Percentiles rank a stretch among this genome's conserved stretches.
Conservation (phyloP, 208 protist species). For the Acanthamoeba triangularis region DNA sequence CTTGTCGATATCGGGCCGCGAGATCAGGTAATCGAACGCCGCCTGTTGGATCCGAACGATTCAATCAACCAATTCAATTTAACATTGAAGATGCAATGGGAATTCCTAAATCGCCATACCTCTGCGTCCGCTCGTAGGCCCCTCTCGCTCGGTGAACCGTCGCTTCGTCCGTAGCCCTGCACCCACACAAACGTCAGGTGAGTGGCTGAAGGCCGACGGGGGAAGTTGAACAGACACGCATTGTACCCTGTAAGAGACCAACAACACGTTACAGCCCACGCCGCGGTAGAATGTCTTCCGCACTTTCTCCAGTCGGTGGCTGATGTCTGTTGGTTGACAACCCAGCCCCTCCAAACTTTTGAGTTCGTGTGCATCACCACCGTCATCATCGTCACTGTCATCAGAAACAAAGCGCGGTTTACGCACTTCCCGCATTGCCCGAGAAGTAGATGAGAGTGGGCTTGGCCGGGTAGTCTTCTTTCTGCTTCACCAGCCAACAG, state of each 20-base stretch:
- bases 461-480: background rate
- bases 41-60: no score
- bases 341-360: no score
- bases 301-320: constrained; percentile 43
- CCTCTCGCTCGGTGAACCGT: constrained; percentile 1
- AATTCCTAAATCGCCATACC: no score
- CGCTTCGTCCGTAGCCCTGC: constrained; percentile 51
- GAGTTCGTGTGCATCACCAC: background rate
- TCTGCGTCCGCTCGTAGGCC: constrained; percentile 10
- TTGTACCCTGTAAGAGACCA: constrained; percentile 38
- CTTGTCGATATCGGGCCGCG: background rate
- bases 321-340: background rate
- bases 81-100: no score
- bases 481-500: constrained; percentile 69
- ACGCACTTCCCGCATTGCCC: constrained; percentile 68
- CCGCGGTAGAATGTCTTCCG: background rate
- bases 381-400: no score
- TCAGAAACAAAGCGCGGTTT: no score
- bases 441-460: constrained; percentile 64
- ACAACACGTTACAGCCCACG: constrained; percentile 55
- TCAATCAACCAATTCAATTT: no score
- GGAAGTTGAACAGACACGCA: no score
- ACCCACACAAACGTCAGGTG: background rate
- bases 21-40: constrained; percentile 30
- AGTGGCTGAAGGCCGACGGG: background rate